phyloP scores from a whole-genome alignment of 2,329 filamentous ascomycete genomes.

The Aureobasidium leucospermi region DNA sequence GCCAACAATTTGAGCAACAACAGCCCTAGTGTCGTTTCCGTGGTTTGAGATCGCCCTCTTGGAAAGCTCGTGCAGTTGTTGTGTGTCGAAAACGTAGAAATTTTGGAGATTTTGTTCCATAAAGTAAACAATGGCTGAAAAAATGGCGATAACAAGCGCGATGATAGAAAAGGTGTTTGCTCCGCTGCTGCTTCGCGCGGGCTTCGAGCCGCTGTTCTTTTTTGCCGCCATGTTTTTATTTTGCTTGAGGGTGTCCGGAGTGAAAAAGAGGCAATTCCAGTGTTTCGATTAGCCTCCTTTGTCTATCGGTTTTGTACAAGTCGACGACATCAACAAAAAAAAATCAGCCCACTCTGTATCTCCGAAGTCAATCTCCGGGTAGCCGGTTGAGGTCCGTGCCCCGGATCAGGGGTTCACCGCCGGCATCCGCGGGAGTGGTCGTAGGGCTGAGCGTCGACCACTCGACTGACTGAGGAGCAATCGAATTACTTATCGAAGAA shows the following conservation, averaged over 20 bases:
- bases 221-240: background rate
- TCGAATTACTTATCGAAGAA: too few relatives aligned
- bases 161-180: conserved; percentile 29
- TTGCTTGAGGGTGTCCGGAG: background rate
- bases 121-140: conserved; percentile 48
- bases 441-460: background rate
- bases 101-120: conserved; percentile 46
- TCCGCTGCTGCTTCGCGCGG: background rate
- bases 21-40: conserved; percentile 65
- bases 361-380: conserved; percentile 10
- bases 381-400: background rate
- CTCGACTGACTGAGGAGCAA: background rate
- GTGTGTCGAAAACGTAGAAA: conserved; percentile 69
- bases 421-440: conserved; percentile 2
- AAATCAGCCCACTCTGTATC: conserved; percentile 12
- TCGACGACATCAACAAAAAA: conserved; percentile 9
- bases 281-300: background rate
- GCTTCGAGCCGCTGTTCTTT: background rate
- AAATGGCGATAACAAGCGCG: conserved; percentile 47
- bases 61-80: conserved; percentile 61
- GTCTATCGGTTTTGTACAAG: background rate
- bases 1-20: conserved; percentile 62
- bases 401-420: background rate
- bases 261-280: background rate
- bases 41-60: conserved; percentile 58